Base-by-base conservation (phyloP, 1,284 basidiomycete species). In the Cryptococcus floricola region DNA sequence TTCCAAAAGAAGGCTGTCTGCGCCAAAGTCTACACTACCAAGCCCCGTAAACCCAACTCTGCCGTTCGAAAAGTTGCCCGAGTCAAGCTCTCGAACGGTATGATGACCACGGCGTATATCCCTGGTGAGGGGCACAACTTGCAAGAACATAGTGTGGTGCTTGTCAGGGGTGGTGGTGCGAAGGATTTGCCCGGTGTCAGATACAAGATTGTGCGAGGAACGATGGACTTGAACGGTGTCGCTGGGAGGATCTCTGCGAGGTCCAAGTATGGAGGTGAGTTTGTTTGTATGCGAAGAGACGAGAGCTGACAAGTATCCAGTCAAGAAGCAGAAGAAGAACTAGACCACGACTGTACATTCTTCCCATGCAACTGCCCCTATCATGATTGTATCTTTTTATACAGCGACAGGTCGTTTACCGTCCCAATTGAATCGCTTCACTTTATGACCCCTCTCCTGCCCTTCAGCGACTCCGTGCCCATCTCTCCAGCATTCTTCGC, bases 1-100 rank as follows among this genome's bases (percentile, higher is more conserved):
- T 88, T 87, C 12, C 92, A 96, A 78, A 85, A 85, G 67, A 96
- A 95, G 75, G 93, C 89, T 39, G 91, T 97, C 57, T 89, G 90
- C 72, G 84, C 86, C 31, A 85, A 87, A 64, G 85, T 97, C 25
- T 88, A 88, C 76, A 89, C 86, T 46, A 84, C 82, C 66, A 92
- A 89, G 71, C 96, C 96, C 25, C 97, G 94, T 81, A 99, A 99
- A 75, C 96, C 96, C 63, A 99, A 99, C 79, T 98, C 95, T 43
- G 94, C 94, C 45, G 92, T 97, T 71, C 89, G 96, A 61, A 98
- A 98, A 80, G 91, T 98, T 58, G 93, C 93, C 43, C 84, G 91
- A 71, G 87, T 99, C 65, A 95, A 95, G 80, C 81, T 98, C 50
- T 84, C 87, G 37, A 95, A 88, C 37, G 96, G 96, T 50, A 88